Evolutionary conservation across 164 flowering plant species (phyloP).

Genomic region (Litsea cubeba): DNA sequence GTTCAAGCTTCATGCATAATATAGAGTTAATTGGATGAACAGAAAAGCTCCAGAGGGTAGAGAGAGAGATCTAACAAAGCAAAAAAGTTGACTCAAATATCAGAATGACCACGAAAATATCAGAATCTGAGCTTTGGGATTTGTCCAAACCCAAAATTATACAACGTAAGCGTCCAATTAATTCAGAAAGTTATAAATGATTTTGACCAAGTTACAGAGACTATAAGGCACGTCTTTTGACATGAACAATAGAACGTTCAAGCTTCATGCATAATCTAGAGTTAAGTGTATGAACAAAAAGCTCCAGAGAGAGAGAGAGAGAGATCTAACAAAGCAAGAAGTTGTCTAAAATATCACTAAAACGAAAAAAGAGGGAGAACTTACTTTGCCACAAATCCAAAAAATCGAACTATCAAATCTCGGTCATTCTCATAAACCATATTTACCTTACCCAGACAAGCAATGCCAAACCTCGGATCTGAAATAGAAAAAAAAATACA

Average conservation of each 20-base stretch:
- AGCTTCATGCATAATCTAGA: not conserved
- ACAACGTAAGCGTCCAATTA: not conserved
- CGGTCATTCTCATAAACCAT: constrained; percentile 66
- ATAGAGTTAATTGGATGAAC: not conserved
- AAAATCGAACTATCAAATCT: constrained; percentile 77
- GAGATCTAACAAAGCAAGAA: not conserved
- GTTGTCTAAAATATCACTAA: not conserved
- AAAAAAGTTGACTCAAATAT: too few species aligned
- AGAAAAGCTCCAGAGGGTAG: not conserved
- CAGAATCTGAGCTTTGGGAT: not conserved
- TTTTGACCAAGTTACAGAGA: not conserved
- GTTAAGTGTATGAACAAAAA: not conserved
- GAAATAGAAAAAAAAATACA: constrained; percentile 13
- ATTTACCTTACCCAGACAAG: constrained; percentile 78
- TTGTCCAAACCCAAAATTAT: not conserved
- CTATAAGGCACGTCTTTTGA: not conserved
- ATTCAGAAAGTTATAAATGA: too few species aligned
- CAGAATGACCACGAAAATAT: not conserved
- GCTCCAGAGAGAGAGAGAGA: not conserved
- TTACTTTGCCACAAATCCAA: constrained; percentile 71
- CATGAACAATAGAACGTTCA: not conserved
- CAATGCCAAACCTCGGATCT: constrained; percentile 86
- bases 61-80: not conserved
- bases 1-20: not conserved
- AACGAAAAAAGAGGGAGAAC: constrained; percentile 7